Evolutionary conservation across 2,329 filamentous ascomycete genomes (phyloP).

Genomic region (Chaetomiaceae sp.): DNA sequence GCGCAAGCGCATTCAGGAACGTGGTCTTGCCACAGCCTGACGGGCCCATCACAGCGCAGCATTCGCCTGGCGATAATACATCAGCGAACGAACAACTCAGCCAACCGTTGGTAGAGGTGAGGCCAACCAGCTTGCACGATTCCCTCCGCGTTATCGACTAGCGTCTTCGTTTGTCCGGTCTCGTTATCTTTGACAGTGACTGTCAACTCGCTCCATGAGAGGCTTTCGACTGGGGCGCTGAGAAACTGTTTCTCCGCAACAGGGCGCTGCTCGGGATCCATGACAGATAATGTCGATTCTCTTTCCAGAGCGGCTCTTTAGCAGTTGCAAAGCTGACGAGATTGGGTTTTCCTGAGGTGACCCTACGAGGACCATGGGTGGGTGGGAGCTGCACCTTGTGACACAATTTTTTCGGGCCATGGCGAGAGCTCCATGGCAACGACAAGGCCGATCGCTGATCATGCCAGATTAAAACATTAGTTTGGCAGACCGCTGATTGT

Average conservation of each 20-base stretch:
- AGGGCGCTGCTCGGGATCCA: background rate
- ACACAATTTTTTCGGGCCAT: background rate
- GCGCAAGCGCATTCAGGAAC: constrained; percentile 1
- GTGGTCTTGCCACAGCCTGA: constrained; percentile 3
- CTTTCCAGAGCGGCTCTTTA: background rate
- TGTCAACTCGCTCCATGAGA: background rate
- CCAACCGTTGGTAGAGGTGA: background rate
- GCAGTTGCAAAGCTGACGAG: background rate
- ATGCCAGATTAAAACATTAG: background rate
- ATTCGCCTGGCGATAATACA: background rate
- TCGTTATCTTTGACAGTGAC: background rate
- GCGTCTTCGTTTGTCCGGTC: background rate
- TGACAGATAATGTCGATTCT: background rate
- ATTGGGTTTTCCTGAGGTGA: too few relatives aligned
- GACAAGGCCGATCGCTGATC: background rate
- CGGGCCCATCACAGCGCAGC: constrained; percentile 1
- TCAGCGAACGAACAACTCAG: background rate
- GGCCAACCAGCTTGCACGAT: constrained; percentile 2
- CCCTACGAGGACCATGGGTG: background rate
- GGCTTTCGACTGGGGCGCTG: background rate
- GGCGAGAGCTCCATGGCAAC: background rate
- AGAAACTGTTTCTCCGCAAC: background rate
- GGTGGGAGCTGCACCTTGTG: background rate
- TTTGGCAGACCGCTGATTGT: background rate
- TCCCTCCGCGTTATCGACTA: background rate